phyloP scores from a whole-genome alignment of 225 moss, liverwort and hornwort genomes.

The Bryum argenteum region DNA sequence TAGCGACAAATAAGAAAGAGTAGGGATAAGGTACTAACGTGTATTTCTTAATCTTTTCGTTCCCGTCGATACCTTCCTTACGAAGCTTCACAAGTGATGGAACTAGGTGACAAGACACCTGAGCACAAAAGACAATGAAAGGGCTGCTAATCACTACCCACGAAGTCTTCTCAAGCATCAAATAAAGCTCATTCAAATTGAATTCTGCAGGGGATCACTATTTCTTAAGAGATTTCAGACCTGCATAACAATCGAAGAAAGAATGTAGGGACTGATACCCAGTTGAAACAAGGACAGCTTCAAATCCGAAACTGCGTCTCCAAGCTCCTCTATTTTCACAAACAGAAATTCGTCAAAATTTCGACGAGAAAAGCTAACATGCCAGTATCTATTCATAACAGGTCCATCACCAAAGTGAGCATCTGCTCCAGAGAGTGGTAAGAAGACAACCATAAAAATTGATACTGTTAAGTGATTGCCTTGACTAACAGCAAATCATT shows the following conservation, averaged over 20 bases:
- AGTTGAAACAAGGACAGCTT: conserved; percentile 95
- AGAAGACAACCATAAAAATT: not conserved
- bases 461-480: not conserved
- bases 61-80: conserved; percentile 97
- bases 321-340: conserved; percentile 77
- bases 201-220: not conserved
- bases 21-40: conserved; percentile 54
- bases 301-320: conserved; percentile 91
- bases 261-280: conserved; percentile 96
- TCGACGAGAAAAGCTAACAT: not conserved
- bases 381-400: not conserved
- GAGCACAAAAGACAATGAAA: conserved; percentile 31
- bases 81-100: conserved; percentile 86
- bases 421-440: conserved; percentile 5
- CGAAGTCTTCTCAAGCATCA: not conserved
- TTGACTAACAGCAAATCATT: not conserved
- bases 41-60: conserved; percentile 93
- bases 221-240: conserved; percentile 39
- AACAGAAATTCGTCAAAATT: conserved; percentile 11
- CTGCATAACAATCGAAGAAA: conserved; percentile 99
- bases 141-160: conserved; percentile 8
- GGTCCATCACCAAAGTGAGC: not conserved
- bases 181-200: not conserved
- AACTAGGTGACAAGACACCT: conserved; percentile 86
- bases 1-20: conserved; percentile 10